phyloP scores from a whole-genome alignment of 2,329 filamentous ascomycete genomes.

The Aspergillus sp. region DNA sequence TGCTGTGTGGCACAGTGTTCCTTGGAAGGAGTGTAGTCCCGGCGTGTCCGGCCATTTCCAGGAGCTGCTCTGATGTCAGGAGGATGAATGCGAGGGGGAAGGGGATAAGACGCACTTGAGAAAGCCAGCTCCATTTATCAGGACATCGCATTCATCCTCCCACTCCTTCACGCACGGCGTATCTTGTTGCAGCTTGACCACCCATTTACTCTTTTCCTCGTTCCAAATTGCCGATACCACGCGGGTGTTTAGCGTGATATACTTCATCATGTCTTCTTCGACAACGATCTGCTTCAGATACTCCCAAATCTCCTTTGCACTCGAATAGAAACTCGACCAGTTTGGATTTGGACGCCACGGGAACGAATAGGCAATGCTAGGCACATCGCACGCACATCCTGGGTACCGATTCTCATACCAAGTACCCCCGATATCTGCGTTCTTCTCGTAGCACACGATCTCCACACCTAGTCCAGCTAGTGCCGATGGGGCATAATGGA shows the following conservation, averaged over 20 bases:
- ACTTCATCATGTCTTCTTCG: slow-evolving; percentile 11
- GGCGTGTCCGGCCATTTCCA: slow-evolving; percentile 49
- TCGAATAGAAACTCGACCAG: slow-evolving; percentile 21
- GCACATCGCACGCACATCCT: slow-evolving; percentile 34
- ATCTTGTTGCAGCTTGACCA: slow-evolving; percentile 2
- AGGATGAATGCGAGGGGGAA: neutral
- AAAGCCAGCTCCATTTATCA: slow-evolving; percentile 41
- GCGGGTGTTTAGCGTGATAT: neutral
- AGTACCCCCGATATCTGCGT: slow-evolving; percentile 33
- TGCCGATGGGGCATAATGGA: slow-evolving; percentile 35
- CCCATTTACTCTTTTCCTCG: slow-evolving; percentile 7
- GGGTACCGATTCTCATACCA: slow-evolving; percentile 39
- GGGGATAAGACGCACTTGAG: slow-evolving; percentile 27
- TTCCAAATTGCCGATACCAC: slow-evolving; percentile 4
- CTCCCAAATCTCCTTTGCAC: slow-evolving; percentile 6
- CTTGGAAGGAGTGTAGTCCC: slow-evolving; percentile 49
- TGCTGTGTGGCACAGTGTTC: slow-evolving; percentile 47
- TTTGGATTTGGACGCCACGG: slow-evolving; percentile 5
- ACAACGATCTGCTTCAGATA: slow-evolving; percentile 10
- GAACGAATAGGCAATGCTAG: slow-evolving; percentile 9
- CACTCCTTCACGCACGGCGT: slow-evolving; percentile 21
- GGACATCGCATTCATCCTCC: slow-evolving; percentile 31
- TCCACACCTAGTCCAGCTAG: slow-evolving; percentile 33
- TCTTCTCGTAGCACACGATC: slow-evolving; percentile 30
- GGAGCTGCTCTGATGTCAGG: slow-evolving; percentile 10